These are phyloP conservation scores for Candida maris DNA, from an alignment of 805 yeast species.

Conservation along the genomic window DNA sequence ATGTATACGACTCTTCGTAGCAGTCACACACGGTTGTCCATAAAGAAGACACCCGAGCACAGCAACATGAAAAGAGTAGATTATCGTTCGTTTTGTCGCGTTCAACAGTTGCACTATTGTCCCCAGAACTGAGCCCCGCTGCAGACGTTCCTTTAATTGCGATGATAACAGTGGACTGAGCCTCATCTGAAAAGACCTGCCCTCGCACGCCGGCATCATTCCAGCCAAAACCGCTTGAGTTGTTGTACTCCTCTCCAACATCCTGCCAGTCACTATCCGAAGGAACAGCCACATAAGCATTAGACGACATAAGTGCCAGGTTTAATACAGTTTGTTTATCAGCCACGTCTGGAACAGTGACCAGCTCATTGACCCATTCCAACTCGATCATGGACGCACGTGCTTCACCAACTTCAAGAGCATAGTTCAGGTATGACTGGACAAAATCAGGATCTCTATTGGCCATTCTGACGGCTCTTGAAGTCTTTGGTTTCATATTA, in stretches of 20 bases:
- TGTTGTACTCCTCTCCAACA: slow-evolving; percentile 41
- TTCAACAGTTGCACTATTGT: slow-evolving; percentile 60
- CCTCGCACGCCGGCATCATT: slow-evolving; percentile 81
- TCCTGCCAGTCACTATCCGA: slow-evolving; percentile 84
- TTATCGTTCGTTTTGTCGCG: slow-evolving; percentile 87
- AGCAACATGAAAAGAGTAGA: slow-evolving; percentile 87
- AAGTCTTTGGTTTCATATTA: slow-evolving; percentile 10
- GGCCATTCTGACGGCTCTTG: slow-evolving; percentile 34
- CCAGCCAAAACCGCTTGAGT: slow-evolving; percentile 79
- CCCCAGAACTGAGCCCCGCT: slow-evolving; percentile 53
- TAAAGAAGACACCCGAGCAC: slow-evolving; percentile 85
- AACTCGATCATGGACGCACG: slow-evolving; percentile 38
- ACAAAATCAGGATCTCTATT: slow-evolving; percentile 57
- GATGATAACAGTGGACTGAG: slow-evolving; percentile 60
- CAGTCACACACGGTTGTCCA: slow-evolving; percentile 98
- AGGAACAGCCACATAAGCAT: slow-evolving; percentile 84
- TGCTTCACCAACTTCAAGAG: slow-evolving; percentile 40
- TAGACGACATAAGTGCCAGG: slow-evolving; percentile 81
- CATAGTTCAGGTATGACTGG: slow-evolving; percentile 61
- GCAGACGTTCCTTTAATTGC: slow-evolving; percentile 93
- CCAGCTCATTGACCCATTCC: slow-evolving; percentile 61
- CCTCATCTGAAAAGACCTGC: slow-evolving; percentile 69
- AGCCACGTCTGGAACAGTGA: slow-evolving; percentile 66
- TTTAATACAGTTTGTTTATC: slow-evolving; percentile 72
- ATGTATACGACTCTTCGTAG: slow-evolving; percentile 75